Base-by-base conservation (phyloP, 495 filamentous ascomycete species). In the Podospora australis region DNA sequence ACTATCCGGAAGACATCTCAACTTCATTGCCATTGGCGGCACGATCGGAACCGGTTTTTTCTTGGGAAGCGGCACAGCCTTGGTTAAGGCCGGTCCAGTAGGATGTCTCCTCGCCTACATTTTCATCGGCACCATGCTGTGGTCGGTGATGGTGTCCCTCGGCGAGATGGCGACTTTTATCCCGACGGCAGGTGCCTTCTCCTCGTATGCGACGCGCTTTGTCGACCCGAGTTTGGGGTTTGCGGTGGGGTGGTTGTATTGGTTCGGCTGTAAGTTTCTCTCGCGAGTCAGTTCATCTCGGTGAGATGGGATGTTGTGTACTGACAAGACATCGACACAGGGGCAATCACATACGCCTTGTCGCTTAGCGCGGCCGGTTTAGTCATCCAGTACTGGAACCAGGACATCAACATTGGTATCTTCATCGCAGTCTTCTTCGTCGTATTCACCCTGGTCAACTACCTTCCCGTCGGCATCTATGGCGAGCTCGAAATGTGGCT, bases 401-500 rank as follows among this genome's bases (percentile, higher is more conserved):
- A 63, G 11, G 63, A 65, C 23, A 57, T 71, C 23, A 70, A 64
- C 51, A 71, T 77, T 41, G 82, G 82, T 21, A 84, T 83, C 43
- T 85, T 86, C 58, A 89, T 90, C 59, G 74, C 79, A n/a, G 64
- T 94, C 46, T 82, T 88, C 64, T 86, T 86, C 71, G 74, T 83
- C 11, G 48, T 86, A 34, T 82, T 91, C 46, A 67, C 85, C 2
- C 58, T 64, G 39, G 59, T 82, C 40, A 89, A 90, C 57, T 77
- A 83, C 49, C 70, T 90, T 35, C 78, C 84, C 2, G 79, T 89
- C 14, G 62, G 71, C 4, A 76, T 77, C 36, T 89, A 82, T 54
- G 86, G 85, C 36, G 82, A 89, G 67, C 75, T 84, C 26, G 84
- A 87, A 57, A 87, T 88, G 63, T 78, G 76, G 65, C 83, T 88